phyloP scores from a whole-genome alignment of 352 stramenopile genomes.

The Salisapilia sapeloensis region DNA sequence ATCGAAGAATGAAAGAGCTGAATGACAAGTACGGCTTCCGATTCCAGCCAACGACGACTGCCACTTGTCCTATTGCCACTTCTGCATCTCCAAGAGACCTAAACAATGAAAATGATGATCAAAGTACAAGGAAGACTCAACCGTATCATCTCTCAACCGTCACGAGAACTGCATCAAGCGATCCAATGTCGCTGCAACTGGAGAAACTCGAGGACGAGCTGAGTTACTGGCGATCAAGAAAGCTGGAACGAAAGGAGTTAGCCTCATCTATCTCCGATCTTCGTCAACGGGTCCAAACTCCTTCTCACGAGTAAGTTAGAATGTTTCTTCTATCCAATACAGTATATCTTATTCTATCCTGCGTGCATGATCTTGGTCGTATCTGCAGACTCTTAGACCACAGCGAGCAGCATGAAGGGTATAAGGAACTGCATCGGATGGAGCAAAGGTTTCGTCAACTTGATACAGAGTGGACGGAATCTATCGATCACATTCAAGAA shows the following conservation, averaged over 20 bases:
- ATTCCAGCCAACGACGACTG: slow-evolving; percentile 1
- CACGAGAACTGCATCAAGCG: neutral
- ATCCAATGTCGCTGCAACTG: slow-evolving; percentile 3
- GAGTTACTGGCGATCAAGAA: slow-evolving; percentile 6
- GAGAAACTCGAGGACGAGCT: slow-evolving; percentile 12
- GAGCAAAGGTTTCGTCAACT: slow-evolving; percentile 4
- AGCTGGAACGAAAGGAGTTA: slow-evolving; percentile 12
- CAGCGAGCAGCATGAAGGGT: slow-evolving; percentile 7
- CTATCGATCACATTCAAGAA: slow-evolving; percentile 7
- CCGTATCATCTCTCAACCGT: slow-evolving; percentile 3
- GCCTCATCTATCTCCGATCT: slow-evolving; percentile 7
- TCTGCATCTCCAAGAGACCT: neutral
- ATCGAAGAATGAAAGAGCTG: slow-evolving; percentile 3
- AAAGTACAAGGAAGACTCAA: neutral
- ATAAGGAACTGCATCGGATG: slow-evolving; percentile 3
- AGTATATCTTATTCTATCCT: no score
- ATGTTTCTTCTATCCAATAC: slow-evolving; percentile 1
- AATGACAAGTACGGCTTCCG: slow-evolving; percentile 13
- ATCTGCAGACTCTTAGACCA: slow-evolving; percentile 4
- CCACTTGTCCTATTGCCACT: neutral
- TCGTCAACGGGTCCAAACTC: slow-evolving; percentile 3
- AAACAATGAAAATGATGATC: neutral
- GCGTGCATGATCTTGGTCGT: slow-evolving; percentile 2
- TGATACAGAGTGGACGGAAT: slow-evolving; percentile 12
- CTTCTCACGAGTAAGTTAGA: slow-evolving; percentile 3